These are phyloP conservation scores for Heliocybe sulcata DNA, from an alignment of 1,284 basidiomycete genomes.

Conservation along the genomic window DNA sequence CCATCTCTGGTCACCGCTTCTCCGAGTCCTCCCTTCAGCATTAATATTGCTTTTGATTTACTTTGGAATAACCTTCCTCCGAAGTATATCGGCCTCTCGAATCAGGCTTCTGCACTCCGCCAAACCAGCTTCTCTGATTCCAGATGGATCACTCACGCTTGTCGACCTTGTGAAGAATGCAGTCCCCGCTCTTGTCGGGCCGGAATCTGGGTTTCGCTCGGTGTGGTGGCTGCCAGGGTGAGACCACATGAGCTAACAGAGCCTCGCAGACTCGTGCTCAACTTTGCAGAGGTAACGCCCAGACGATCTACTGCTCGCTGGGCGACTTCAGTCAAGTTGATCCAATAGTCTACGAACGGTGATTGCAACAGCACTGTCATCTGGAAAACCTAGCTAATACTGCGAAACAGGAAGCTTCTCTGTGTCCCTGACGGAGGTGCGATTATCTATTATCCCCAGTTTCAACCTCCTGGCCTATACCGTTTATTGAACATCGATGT, in stretches of 20 bases:
- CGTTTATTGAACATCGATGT: not conserved
- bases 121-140: not conserved
- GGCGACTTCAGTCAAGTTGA: conserved; percentile 17
- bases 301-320: conserved; percentile 19
- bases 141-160: conserved; percentile 4
- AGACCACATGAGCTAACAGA: not conserved
- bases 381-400: not conserved
- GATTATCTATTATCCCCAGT: not conserved
- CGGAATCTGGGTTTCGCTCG: conserved; percentile 11
- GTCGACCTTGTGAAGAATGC: conserved; percentile 12
- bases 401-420: conserved; percentile 12
- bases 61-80: not conserved
- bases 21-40: not conserved
- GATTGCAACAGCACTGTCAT: not conserved
- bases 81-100: not conserved
- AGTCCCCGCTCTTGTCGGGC: conserved; percentile 13
- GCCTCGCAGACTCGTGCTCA: not conserved
- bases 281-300: conserved; percentile 14
- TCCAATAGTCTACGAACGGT: conserved; percentile 18
- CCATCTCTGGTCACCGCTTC: too few relatives aligned
- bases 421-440: conserved; percentile 17
- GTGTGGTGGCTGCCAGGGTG: conserved; percentile 21
- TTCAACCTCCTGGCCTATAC: not conserved
- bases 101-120: not conserved
- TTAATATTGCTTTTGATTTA: not conserved